These are phyloP conservation scores for Pyricularia pennisetigena DNA, from an alignment of 2,329 filamentous ascomycete genomes.

Conservation along the genomic window DNA sequence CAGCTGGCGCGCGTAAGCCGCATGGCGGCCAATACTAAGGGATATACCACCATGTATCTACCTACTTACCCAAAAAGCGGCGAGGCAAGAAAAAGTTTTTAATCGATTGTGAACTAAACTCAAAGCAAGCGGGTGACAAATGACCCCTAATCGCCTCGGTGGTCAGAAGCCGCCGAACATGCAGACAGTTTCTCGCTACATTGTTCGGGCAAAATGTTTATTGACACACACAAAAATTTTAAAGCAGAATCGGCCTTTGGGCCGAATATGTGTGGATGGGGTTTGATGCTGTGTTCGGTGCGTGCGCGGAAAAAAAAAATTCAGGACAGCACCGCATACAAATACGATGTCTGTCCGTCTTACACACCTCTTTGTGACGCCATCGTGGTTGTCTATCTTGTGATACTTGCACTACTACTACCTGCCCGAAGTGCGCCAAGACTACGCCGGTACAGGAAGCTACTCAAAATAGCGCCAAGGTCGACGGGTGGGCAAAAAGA, in stretches of 20 bases:
- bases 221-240: neutral
- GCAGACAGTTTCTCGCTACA: neutral
- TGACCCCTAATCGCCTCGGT: too few species aligned
- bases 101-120: neutral
- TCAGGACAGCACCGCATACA: neutral
- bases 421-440: neutral
- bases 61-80: too few species aligned
- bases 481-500: too few species aligned
- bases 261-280: neutral
- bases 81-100: too few species aligned
- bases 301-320: too few species aligned
- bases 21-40: neutral
- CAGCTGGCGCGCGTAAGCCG: neutral
- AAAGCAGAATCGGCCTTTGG: neutral
- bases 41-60: neutral
- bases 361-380: neutral
- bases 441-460: neutral
- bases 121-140: neutral
- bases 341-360: neutral
- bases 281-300: neutral
- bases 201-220: neutral
- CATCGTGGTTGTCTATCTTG: neutral
- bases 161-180: neutral
- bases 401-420: neutral
- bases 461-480: neutral